Base-by-base conservation (phyloP, 345 rosid genomes). In the Murraya koenigii region DNA sequence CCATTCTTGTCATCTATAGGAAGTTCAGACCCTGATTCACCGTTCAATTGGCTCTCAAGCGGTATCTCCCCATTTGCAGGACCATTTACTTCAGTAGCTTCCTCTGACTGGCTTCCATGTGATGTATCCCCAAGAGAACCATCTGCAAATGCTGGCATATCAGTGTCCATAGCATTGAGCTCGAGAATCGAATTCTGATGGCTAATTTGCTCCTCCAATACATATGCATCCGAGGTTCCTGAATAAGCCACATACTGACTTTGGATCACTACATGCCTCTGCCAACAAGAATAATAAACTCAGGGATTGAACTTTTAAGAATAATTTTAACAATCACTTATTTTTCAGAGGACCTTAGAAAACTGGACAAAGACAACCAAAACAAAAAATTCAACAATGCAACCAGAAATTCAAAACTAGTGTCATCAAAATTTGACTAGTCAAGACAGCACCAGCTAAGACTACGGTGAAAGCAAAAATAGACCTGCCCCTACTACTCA, bases 191-290 rank as follows among this genome's bases (percentile, higher is more conserved):
- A 79, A 26, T 80, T 80, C 71, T 81, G 62, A 56, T 75, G 71
- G 56, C 11, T 30, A 9, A 6, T 49, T 14, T 63, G 64, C 66
- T 75, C 80, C 62, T 44, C 74, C 8, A 52, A 33, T 17, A 6
- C 30, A 2, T 41, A 33, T 17, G 14, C 23, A 2, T 41, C 74
- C 54, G 4, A 1, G 17, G 80, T 38, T 55, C 30, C 85, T 0
- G 89, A 58, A 74, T 87, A 84, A 26, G 88, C 78, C 79, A 77
- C 68, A 63, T 85, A 36, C 72, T 88, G 89, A 80, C 87, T 52
- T 52, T 52, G 56, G 56, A 52, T 52, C 8, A 80, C 77, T 62
- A 82, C 70, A 38, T 84, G 85, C 74, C 83, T 93, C 97, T 88
- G 89, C 41, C 26, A 78, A 44, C 5, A 61, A 38, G 52, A 41